Evolutionary conservation across 805 yeast genomes (phyloP).

Genomic region (Schwanniomyces pseudopolymorphus): DNA sequence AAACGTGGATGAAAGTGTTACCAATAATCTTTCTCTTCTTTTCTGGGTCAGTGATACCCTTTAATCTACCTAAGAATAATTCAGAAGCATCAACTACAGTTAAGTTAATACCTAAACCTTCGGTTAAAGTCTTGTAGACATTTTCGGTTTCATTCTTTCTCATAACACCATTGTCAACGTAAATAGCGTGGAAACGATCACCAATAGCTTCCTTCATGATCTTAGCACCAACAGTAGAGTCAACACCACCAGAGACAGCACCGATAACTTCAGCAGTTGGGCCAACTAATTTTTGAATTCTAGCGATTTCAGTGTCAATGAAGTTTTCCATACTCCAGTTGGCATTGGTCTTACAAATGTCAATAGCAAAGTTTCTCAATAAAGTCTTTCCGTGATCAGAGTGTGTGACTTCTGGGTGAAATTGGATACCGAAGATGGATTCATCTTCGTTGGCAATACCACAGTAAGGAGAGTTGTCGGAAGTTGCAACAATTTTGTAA

Average conservation of each 20-base stretch:
- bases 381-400: constrained; percentile 86
- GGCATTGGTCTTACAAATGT: constrained; percentile 80
- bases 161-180: constrained; percentile 97
- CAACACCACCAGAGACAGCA: constrained; percentile 99
- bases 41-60: constrained; percentile 97
- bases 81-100: constrained; percentile 94
- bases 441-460: constrained; percentile 79
- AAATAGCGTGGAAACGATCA: constrained; percentile 96
- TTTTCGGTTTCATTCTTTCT: constrained; percentile 87
- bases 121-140: constrained; percentile 86
- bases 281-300: constrained; percentile 89
- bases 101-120: constrained; percentile 91
- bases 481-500: constrained; percentile 83
- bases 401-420: constrained; percentile 99
- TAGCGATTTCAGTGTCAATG: constrained; percentile 91
- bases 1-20: constrained; percentile 94
- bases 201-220: constrained; percentile 98
- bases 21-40: constrained; percentile 98
- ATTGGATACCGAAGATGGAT: constrained; percentile 90
- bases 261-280: constrained; percentile 99
- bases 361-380: constrained; percentile 89
- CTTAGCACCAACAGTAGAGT: constrained; percentile 98
- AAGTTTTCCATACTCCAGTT: constrained; percentile 99
- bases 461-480: constrained; percentile 93
- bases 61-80: constrained; percentile 78